Base-by-base conservation (phyloP, 2,329 filamentous ascomycete genomes). In the Penicillium sp. region DNA sequence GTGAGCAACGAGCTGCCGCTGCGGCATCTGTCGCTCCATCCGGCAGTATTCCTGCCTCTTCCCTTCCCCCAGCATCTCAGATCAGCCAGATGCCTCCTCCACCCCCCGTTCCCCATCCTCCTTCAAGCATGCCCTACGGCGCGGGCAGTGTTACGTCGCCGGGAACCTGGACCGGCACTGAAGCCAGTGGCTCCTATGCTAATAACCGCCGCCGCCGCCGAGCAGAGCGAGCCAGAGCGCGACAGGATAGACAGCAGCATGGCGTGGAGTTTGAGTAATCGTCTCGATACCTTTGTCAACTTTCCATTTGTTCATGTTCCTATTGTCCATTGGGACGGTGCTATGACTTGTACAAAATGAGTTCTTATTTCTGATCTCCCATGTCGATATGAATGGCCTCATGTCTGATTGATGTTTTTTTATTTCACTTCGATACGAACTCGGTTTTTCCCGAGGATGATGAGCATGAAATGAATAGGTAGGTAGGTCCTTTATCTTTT, bases 191-290 rank as follows among this genome's bases (percentile, higher is more conserved):
- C 21, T 66, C 75, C 41, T 78, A 77, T 51, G 76, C 74, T 2
- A 75, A 70, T 43, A 78, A 78, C 51, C 67, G 76, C 33, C 60
- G 73, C 39, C 62, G 76, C 43, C 64, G 76, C 54, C 65, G 76
- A 37, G 76, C 76, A 11, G 76, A 79, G 55, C 60, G 76, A 51
- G 70, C 71, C 27, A 63, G 70, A 25, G 64, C 68, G 15, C 61
- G 63, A 35, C 62, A 71, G 46, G 73, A 74, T 36, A 65, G 70
- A 57, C 69, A 66, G 41, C 64, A 62, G 25, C 65, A 66, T 19
- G 64, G 65, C 36, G 73, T 75, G 13, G 74, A 76, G 47, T 77
- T 76, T 55, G 68, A 69, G 40, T 75, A 49, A 66, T 27, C 25
- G 11, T 36, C 11, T 35, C 20, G 21, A 36, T 2, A 7, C n/a